A percentile compares a stretch with the other conserved stretches of the same genome.
Conservation (phyloP, 805 yeast species). For the Torulaspora gathmanii region DNA sequence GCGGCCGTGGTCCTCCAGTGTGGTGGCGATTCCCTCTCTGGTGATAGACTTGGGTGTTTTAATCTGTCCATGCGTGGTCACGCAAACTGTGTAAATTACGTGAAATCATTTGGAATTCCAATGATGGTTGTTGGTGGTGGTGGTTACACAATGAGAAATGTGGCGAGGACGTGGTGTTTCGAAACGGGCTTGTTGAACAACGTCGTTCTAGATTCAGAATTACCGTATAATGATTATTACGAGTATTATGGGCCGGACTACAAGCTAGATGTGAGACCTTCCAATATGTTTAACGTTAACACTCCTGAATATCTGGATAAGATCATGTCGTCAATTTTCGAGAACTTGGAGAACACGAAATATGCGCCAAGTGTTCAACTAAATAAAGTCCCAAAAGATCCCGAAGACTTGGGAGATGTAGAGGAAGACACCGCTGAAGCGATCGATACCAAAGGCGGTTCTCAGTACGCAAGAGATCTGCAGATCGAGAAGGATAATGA, state of each 20-base stretch:
- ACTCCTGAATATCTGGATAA: constrained; percentile 87
- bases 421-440: constrained; percentile 79
- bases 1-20: constrained; percentile 93
- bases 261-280: constrained; percentile 87
- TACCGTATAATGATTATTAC: constrained; percentile 92
- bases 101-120: constrained; percentile 85
- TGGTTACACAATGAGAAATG: constrained; percentile 95
- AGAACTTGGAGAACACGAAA: constrained; percentile 81
- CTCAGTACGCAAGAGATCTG: constrained; percentile 77
- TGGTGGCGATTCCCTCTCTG: constrained; percentile 94
- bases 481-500: constrained; percentile 68
- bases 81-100: constrained; percentile 89
- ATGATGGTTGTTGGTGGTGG: constrained; percentile 95
- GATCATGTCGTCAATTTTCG: constrained; percentile 68
- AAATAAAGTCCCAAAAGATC: constrained; percentile 81
- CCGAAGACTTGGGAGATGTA: constrained; percentile 80
- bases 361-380: constrained; percentile 97
- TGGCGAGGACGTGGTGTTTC: constrained; percentile 90
- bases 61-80: constrained; percentile 88
- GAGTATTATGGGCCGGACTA: constrained; percentile 98
- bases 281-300: constrained; percentile 95
- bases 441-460: constrained; percentile 87
- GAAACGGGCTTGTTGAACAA: constrained; percentile 81
- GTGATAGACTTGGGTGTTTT: constrained; percentile 91
- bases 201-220: constrained; percentile 57